phyloP scores from a whole-genome alignment of 176 grass and related monocot genomes.

The Calamus simplicifolius region DNA sequence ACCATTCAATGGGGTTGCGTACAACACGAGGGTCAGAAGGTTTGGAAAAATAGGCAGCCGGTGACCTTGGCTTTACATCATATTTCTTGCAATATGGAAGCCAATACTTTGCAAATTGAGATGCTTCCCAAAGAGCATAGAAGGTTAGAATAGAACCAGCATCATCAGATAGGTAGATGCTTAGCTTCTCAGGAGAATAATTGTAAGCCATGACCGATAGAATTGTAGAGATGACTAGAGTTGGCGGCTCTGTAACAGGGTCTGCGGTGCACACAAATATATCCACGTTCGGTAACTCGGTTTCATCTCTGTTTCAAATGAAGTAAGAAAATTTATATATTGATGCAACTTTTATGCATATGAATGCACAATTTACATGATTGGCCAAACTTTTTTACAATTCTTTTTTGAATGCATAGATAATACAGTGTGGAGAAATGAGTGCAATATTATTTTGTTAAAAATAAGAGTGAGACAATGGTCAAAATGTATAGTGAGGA shows the following conservation, averaged over 20 bases:
- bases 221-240: conserved; percentile 44
- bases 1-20: conserved; percentile 26
- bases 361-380: too few relatives aligned
- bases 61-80: conserved; percentile 54
- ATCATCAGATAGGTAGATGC: conserved; percentile 68
- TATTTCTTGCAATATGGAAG: conserved; percentile 57
- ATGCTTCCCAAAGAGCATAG: conserved; percentile 60
- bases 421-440: too few relatives aligned
- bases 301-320: conserved; percentile 24
- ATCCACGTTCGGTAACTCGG: conserved; percentile 45
- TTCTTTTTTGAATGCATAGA: too few relatives aligned
- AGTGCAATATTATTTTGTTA: too few relatives aligned
- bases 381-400: too few relatives aligned
- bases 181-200: conserved; percentile 50
- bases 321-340: too few relatives aligned
- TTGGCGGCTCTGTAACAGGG: conserved; percentile 49
- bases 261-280: conserved; percentile 72
- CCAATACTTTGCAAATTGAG: conserved; percentile 47
- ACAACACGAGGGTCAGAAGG: conserved; percentile 11
- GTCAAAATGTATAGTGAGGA: too few relatives aligned
- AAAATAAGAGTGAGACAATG: too few relatives aligned
- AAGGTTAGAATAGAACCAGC: conserved; percentile 60
- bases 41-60: conserved; percentile 39
- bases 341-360: too few relatives aligned
- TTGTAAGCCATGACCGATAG: conserved; percentile 67